Conservation (phyloP, 75 land plant genomes). For the Gnetum montanum region DNA sequence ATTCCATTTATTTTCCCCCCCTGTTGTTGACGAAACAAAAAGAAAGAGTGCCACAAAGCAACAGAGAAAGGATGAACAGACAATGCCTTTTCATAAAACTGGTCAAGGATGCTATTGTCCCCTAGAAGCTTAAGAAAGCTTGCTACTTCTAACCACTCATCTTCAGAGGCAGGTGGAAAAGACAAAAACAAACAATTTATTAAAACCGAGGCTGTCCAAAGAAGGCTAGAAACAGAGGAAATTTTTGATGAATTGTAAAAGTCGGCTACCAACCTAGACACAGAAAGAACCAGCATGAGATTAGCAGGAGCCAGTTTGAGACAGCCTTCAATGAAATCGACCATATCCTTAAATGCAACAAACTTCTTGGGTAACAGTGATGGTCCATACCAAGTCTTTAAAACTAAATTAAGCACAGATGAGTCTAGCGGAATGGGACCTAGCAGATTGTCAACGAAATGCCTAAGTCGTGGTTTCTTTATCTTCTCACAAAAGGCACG, state of each 20-base stretch:
- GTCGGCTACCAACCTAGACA: constrained; percentile 22
- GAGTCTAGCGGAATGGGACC: constrained; percentile 46
- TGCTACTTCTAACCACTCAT: constrained; percentile 60
- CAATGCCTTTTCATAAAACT: constrained; percentile 47
- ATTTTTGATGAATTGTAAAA: background rate
- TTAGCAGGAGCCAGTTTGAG: constrained; percentile 58
- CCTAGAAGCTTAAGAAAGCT: constrained; percentile 26
- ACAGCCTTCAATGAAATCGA: constrained; percentile 56
- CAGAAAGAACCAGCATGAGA: constrained; percentile 43
- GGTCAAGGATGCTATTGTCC: constrained; percentile 17
- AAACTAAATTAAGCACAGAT: constrained; percentile 46
- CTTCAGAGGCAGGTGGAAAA: constrained; percentile 60
- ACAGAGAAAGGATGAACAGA: constrained; percentile 71
- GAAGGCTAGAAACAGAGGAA: constrained; percentile 16
- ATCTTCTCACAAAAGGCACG: constrained; percentile 35
- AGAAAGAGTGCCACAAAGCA: constrained; percentile 41
- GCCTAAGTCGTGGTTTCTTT: constrained; percentile 41
- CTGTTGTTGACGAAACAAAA: constrained; percentile 6
- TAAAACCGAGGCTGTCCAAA: constrained; percentile 66
- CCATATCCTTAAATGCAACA: constrained; percentile 26
- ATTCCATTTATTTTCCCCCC: too few relatives aligned
- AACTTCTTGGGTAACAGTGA: constrained; percentile 45
- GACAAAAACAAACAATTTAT: constrained; percentile 51
- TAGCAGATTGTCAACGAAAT: constrained; percentile 39
- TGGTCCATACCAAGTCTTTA: constrained; percentile 56